phyloP scores from a whole-genome alignment of 257 asterid genomes.

The Solanum phureja region DNA sequence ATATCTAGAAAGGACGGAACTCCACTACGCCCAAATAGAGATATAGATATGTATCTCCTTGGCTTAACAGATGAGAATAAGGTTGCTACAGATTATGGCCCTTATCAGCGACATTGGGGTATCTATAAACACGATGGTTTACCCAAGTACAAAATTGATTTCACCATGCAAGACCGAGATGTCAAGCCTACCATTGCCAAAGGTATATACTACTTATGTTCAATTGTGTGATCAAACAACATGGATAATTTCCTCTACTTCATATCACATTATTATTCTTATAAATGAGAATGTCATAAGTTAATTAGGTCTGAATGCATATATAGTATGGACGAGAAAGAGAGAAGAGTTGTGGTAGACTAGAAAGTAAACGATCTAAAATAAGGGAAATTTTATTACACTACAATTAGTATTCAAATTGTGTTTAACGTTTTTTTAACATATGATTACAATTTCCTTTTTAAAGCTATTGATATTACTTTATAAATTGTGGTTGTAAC shows the following conservation, averaged over 20 bases:
- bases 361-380: not conserved
- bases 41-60: slow-evolving; percentile 15
- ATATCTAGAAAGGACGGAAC: slow-evolving; percentile 23
- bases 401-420: not conserved
- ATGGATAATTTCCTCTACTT: not conserved
- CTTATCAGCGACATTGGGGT: slow-evolving; percentile 34
- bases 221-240: not conserved
- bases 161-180: slow-evolving; percentile 31
- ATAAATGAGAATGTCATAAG: no score
- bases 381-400: not conserved
- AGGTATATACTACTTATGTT: slow-evolving; percentile 4
- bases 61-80: slow-evolving; percentile 21
- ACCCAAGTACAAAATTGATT: slow-evolving; percentile 41
- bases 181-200: slow-evolving; percentile 11
- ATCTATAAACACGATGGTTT: slow-evolving; percentile 29
- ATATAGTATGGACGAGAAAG: not conserved
- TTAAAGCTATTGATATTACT: no score
- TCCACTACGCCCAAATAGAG: slow-evolving; percentile 20
- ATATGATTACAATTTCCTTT: no score
- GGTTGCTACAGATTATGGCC: not conserved
- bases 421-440: no score
- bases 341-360: not conserved
- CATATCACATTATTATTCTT: no score
- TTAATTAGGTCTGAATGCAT: not conserved
- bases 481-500: no score